Evolutionary conservation across 495 filamentous ascomycete genomes (phyloP).

Genomic region (Aspergillus cristatus): DNA sequence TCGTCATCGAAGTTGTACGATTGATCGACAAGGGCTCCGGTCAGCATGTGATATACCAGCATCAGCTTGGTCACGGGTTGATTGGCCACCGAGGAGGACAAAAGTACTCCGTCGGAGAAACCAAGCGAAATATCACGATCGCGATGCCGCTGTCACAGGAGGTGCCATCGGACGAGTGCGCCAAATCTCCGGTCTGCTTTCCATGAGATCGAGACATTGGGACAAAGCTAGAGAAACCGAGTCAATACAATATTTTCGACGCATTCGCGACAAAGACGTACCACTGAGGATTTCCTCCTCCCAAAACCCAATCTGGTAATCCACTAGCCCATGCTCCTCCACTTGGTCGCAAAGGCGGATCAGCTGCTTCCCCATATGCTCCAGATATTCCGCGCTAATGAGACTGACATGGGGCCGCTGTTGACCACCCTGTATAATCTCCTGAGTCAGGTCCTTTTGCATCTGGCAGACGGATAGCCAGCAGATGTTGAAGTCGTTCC

Average conservation of each 20-base stretch:
- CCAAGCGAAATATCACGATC: conserved; percentile 8
- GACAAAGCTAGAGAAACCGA: conserved; percentile 41
- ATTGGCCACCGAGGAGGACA: too few species aligned
- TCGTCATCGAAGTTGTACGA: too few species aligned
- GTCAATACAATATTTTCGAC: neutral
- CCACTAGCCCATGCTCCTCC: conserved; percentile 82
- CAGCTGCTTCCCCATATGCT: conserved; percentile 72
- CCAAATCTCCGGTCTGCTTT: conserved; percentile 25
- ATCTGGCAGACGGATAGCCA: conserved; percentile 84
- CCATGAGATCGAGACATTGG: conserved; percentile 54
- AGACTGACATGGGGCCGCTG: conserved; percentile 54
- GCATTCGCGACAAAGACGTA: conserved; percentile 34
- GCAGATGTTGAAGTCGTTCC: conserved; percentile 91
- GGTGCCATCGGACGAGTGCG: conserved; percentile 15
- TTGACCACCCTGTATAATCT: conserved; percentile 49
- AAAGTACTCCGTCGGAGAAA: too few species aligned
- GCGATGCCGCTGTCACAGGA: conserved; percentile 14
- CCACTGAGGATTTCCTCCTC: conserved; percentile 84
- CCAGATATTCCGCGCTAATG: conserved; percentile 57
- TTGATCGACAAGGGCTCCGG: too few species aligned
- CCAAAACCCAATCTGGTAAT: conserved; percentile 95
- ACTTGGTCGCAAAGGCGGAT: conserved; percentile 75
- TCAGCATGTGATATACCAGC: too few species aligned
- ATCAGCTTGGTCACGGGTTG: too few species aligned
- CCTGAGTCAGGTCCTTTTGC: conserved; percentile 67